Evolutionary conservation across 495 filamentous ascomycete species (phyloP).

Genomic region (Polyplosphaeria fusca): DNA sequence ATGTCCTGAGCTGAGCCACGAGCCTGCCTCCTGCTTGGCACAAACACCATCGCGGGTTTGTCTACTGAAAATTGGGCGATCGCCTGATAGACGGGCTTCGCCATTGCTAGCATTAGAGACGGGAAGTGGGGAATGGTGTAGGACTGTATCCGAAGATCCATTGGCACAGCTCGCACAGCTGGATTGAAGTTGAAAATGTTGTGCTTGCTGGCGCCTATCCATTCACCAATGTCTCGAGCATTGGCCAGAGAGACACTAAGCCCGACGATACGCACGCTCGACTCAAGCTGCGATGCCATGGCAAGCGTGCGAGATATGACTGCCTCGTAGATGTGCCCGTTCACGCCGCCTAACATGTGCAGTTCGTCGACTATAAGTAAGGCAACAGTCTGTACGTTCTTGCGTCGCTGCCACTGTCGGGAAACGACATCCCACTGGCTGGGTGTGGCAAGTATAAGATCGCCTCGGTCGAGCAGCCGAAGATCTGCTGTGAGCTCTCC

Average conservation of each 20-base stretch:
- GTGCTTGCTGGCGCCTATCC: slow-evolving; percentile 98
- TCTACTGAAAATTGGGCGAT: slow-evolving; percentile 80
- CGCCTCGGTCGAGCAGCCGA: slow-evolving; percentile 80
- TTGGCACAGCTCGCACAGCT: slow-evolving; percentile 75
- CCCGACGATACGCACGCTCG: slow-evolving; percentile 80
- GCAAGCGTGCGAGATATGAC: slow-evolving; percentile 97
- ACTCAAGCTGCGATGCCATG: slow-evolving; percentile 83
- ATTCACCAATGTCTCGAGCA: slow-evolving; percentile 90
- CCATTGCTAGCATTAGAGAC: slow-evolving; percentile 97
- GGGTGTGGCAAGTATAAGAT: slow-evolving; percentile 90
- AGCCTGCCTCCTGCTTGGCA: slow-evolving; percentile 88
- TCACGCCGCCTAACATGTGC: slow-evolving; percentile 88
- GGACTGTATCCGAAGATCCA: slow-evolving; percentile 94
- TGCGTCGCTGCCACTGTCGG: slow-evolving; percentile 89
- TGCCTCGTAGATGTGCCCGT: slow-evolving; percentile 90
- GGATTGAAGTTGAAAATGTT: slow-evolving; percentile 99
- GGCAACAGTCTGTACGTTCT: slow-evolving; percentile 87
- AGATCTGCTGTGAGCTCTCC: slow-evolving; percentile 91
- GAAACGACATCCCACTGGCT: slow-evolving; percentile 94
- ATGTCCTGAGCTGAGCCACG: slow-evolving; percentile 87
- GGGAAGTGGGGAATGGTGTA: slow-evolving; percentile 96
- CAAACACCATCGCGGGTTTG: slow-evolving; percentile 86
- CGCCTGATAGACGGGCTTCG: slow-evolving; percentile 83
- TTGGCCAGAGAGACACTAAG: slow-evolving; percentile 92
- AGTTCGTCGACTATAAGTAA: slow-evolving; percentile 96